Evolutionary conservation across 345 rosid genomes (phyloP).

Genomic region (Angophora floribunda): DNA sequence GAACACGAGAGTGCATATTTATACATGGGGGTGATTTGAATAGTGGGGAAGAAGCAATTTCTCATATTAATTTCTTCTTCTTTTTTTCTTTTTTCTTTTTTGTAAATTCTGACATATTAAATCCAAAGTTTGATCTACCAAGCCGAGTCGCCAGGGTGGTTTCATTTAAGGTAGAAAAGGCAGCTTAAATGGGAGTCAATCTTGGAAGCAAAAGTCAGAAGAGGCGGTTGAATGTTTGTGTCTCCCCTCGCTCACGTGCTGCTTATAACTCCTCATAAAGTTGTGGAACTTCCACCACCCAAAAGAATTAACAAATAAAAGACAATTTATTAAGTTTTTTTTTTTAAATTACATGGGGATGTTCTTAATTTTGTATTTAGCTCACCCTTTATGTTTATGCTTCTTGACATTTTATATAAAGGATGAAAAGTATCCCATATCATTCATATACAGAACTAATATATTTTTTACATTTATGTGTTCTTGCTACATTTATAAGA

Average conservation of each 20-base stretch:
- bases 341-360: not conserved
- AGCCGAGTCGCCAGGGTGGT: not conserved
- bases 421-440: not conserved
- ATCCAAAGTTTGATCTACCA: not conserved
- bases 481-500: not conserved
- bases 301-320: not conserved
- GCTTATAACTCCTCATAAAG: not conserved
- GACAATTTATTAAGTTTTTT: not conserved
- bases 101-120: not conserved
- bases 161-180: not conserved
- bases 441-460: not conserved
- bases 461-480: not conserved
- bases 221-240: not conserved
- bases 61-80: not conserved
- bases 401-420: not conserved
- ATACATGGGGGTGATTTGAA: not conserved
- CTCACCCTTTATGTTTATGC: not conserved
- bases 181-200: conserved; percentile 8
- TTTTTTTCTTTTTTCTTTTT: rapidly evolving
- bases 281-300: not conserved
- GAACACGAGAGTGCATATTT: not conserved
- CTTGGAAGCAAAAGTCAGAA: conserved; percentile 6
- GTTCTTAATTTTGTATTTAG: not conserved
- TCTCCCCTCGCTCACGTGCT: conserved; percentile 7
- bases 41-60: conserved; percentile 15